Conservation (phyloP, 805 yeast species). For the Candida easanensis region DNA sequence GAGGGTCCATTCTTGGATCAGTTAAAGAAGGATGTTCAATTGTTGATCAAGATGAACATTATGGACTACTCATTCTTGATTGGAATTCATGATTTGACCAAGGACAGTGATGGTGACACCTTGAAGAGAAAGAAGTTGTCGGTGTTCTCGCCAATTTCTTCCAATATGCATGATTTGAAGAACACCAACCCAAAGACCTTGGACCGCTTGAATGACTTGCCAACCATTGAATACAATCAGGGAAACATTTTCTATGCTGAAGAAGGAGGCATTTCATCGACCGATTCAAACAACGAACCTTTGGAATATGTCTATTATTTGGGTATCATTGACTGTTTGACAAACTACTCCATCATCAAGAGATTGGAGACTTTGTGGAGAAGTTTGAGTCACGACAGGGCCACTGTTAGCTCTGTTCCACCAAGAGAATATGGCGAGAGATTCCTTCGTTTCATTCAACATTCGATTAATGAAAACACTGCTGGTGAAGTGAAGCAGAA, state of each 20-base stretch:
- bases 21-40: conserved; percentile 67
- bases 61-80: conserved; percentile 94
- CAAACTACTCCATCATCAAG: conserved; percentile 72
- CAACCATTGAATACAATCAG: conserved; percentile 43
- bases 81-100: conserved; percentile 78
- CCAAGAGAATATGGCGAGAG: conserved; percentile 88
- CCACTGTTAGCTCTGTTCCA: conserved; percentile 83
- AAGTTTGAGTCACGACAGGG: conserved; percentile 63
- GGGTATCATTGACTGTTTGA: conserved; percentile 92
- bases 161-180: conserved; percentile 30
- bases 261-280: conserved; percentile 82
- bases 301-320: conserved; percentile 73
- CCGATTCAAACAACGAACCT: conserved; percentile 56
- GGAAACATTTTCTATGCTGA: conserved; percentile 64
- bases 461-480: conserved; percentile 32
- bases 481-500: conserved; percentile 16
- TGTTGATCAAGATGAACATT: conserved; percentile 72
- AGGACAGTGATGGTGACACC: conserved; percentile 43
- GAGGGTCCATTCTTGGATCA: conserved; percentile 60
- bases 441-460: conserved; percentile 66
- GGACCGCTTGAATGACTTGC: conserved; percentile 40
- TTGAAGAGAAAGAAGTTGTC: conserved; percentile 38
- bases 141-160: conserved; percentile 28
- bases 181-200: conserved; percentile 46
- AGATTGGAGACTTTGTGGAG: conserved; percentile 85